Conservation (phyloP, 768 basidiomycete species). For the Mycena vulgaris region DNA sequence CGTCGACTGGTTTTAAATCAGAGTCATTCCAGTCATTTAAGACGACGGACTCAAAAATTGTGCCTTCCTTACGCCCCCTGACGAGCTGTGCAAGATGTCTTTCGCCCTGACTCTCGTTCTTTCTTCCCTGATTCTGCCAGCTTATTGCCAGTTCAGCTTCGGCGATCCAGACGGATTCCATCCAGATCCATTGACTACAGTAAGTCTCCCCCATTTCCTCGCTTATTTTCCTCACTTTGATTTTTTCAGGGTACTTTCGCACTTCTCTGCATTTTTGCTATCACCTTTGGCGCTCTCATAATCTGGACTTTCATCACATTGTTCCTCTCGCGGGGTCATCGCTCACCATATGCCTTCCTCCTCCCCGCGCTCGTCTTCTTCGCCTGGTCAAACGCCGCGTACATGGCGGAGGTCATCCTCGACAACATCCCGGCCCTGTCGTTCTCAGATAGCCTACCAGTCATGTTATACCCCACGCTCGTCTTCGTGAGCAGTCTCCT, state of each 20-base stretch:
- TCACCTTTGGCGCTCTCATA: conserved; percentile 5
- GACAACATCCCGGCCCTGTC: conserved; percentile 25
- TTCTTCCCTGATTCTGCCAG: conserved; percentile 28
- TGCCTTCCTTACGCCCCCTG: not conserved
- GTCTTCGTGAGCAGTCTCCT: conserved; percentile 18
- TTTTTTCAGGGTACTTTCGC: conserved; percentile 28
- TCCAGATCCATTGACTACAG: conserved; percentile 29
- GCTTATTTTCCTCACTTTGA: not conserved
- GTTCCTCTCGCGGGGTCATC: conserved; percentile 26
- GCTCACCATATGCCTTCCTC: conserved; percentile 30
- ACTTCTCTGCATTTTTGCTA: conserved; percentile 29
- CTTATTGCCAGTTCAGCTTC: conserved; percentile 21
- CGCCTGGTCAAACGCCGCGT: conserved; percentile 30
- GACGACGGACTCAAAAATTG: too few species aligned
- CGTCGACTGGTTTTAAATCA: not conserved
- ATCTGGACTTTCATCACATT: conserved; percentile 33
- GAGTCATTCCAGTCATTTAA: not conserved
- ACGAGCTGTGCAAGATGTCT: conserved; percentile 8
- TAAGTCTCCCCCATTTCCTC: not conserved
- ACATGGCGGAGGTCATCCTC: conserved; percentile 23
- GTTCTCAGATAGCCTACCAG: not conserved
- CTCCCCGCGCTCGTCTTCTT: conserved; percentile 32
- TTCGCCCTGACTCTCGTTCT: conserved; percentile 16
- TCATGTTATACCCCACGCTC: conserved; percentile 15
- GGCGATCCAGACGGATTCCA: conserved; percentile 14